A percentile compares a stretch with the other conserved stretches of the same genome.
These are phyloP conservation scores for Solanum etuberosum DNA, from an alignment of 257 asterid species.

Conservation along the genomic window DNA sequence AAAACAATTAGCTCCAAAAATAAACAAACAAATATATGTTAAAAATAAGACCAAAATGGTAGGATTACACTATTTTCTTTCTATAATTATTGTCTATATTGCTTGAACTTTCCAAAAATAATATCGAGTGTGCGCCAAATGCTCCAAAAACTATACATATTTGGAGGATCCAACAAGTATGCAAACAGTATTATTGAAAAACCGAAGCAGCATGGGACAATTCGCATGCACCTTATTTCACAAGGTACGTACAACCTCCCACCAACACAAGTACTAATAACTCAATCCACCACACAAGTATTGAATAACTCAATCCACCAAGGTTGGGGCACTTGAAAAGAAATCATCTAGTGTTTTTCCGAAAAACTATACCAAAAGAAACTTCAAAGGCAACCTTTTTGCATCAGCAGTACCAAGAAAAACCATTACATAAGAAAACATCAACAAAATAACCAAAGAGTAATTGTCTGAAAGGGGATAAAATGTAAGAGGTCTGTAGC, in stretches of 20 bases:
- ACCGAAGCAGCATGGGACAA: neutral
- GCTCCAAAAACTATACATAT: neutral
- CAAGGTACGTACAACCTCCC: neutral
- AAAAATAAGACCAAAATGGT: neutral
- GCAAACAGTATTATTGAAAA: neutral
- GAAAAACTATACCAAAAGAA: neutral
- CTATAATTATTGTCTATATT: neutral
- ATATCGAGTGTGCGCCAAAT: neutral
- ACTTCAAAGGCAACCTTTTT: neutral
- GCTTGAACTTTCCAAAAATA: neutral
- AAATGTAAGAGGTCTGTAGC: conserved; percentile 40
- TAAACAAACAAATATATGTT: neutral
- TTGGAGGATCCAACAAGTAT: neutral
- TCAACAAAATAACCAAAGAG: neutral
- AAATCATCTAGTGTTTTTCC: neutral
- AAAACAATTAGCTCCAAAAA: neutral
- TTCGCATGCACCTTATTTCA: neutral
- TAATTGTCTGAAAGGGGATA: conserved; percentile 15
- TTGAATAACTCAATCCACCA: neutral
- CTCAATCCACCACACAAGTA: neutral
- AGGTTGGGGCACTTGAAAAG: neutral
- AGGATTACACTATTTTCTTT: neutral
- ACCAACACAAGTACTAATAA: neutral
- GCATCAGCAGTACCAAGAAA: neutral
- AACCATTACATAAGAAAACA: neutral